These are phyloP conservation scores for Pyrenophora tritici-repentis DNA, from an alignment of 2,329 filamentous ascomycete species.

Conservation along the genomic window DNA sequence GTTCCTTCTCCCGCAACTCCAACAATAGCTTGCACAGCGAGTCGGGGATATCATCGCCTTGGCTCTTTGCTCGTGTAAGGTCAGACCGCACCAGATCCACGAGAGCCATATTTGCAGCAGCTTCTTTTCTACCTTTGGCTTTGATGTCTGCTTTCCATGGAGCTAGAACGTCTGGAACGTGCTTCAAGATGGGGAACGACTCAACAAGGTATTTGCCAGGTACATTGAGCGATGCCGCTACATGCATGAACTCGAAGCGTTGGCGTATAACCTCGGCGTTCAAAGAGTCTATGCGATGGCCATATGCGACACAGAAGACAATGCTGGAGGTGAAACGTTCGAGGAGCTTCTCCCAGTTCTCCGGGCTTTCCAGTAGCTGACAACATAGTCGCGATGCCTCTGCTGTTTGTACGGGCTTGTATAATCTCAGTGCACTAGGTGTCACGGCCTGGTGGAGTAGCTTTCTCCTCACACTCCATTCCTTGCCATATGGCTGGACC, in stretches of 20 bases:
- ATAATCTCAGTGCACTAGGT: slow-evolving; percentile 50
- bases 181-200: slow-evolving; percentile 51
- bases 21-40: slow-evolving; percentile 54
- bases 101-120: slow-evolving; percentile 50
- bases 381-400: slow-evolving; percentile 54
- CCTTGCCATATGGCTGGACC: slow-evolving; percentile 56
- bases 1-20: slow-evolving; percentile 48
- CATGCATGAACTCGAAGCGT: slow-evolving; percentile 56
- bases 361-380: slow-evolving; percentile 49
- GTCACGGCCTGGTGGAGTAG: slow-evolving; percentile 51
- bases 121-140: slow-evolving; percentile 45
- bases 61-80: slow-evolving; percentile 44
- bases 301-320: slow-evolving; percentile 58
- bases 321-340: slow-evolving; percentile 57
- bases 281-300: slow-evolving; percentile 56
- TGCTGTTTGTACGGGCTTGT: slow-evolving; percentile 56
- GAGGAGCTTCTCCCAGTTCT: slow-evolving; percentile 53
- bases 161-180: slow-evolving; percentile 52
- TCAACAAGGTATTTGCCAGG: slow-evolving; percentile 54
- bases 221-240: slow-evolving; percentile 55
- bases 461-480: slow-evolving; percentile 52
- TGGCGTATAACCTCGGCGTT: slow-evolving; percentile 55
- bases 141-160: slow-evolving; percentile 56
- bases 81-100: slow-evolving; percentile 50
- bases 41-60: slow-evolving; percentile 45